Percentiles rank a stretch among this genome's conserved stretches.
These are phyloP conservation scores for Suhomyces maxii DNA, from an alignment of 1,139 yeast genomes.

Conservation along the genomic window DNA sequence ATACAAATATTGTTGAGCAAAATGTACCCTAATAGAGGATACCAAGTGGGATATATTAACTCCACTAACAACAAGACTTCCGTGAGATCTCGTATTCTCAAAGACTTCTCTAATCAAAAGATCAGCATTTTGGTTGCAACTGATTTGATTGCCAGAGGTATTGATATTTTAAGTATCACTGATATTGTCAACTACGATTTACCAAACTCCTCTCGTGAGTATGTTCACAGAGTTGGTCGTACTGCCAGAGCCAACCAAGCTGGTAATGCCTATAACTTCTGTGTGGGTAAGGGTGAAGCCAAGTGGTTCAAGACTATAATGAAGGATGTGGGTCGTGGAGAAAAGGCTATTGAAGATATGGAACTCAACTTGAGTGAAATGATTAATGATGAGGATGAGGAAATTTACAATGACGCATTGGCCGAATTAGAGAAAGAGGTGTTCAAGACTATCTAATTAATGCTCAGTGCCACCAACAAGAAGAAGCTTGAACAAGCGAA, in stretches of 20 bases:
- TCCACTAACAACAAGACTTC: conserved; percentile 50
- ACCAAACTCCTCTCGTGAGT: conserved; percentile 86
- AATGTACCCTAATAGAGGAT: conserved; percentile 16
- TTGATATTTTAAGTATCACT: conserved; percentile 71
- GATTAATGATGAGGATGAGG: conserved; percentile 28
- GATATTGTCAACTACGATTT: conserved; percentile 87
- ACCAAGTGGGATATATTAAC: conserved; percentile 30
- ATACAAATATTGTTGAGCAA: conserved; percentile 46
- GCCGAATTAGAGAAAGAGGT: conserved; percentile 27
- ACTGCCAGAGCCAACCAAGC: conserved; percentile 86
- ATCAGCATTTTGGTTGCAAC: conserved; percentile 74
- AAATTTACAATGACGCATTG: conserved; percentile 26
- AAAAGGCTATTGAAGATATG: conserved; percentile 22
- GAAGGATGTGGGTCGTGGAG: conserved; percentile 39
- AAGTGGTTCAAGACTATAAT: conserved; percentile 62
- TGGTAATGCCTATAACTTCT: conserved; percentile 73
- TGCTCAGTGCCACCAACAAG: no score
- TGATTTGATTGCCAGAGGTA: conserved; percentile 93
- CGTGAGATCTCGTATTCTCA: conserved; percentile 47
- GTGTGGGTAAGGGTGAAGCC: conserved; percentile 74
- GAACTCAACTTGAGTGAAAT: conserved; percentile 22
- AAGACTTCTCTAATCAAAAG: conserved; percentile 53
- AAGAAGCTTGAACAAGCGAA: no score
- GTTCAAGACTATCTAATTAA: neutral
- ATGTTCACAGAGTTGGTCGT: conserved; percentile 94